These are phyloP conservation scores for Phaeodactylum tricornutum DNA, from an alignment of 108 stramenopile genomes.

Conservation along the genomic window DNA sequence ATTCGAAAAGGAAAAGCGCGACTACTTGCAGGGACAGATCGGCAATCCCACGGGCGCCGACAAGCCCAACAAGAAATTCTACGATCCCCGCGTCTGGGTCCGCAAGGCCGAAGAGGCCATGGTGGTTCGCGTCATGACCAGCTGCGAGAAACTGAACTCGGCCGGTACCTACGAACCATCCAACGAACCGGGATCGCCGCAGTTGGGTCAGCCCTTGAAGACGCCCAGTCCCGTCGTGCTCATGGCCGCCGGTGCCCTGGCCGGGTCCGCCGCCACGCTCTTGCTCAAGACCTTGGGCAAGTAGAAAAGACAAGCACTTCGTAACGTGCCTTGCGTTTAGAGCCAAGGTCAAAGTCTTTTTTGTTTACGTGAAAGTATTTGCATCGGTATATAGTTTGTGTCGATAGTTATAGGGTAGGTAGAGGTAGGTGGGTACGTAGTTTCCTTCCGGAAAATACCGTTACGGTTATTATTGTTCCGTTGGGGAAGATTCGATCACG, in stretches of 20 bases:
- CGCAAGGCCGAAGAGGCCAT: slow-evolving; percentile 95
- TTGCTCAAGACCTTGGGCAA: slow-evolving; percentile 21
- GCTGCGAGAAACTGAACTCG: slow-evolving; percentile 76
- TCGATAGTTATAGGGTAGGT: too few relatives aligned
- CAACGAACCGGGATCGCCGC: slow-evolving; percentile 27
- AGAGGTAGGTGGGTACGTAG: too few relatives aligned
- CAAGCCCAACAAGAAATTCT: slow-evolving; percentile 98
- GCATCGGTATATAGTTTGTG: too few relatives aligned
- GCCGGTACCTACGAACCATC: slow-evolving; percentile 48
- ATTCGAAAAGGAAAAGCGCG: slow-evolving; percentile 74
- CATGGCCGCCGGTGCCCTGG: slow-evolving; percentile 35
- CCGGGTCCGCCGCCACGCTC: slow-evolving; percentile 35
- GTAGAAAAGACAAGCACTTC: background rate
- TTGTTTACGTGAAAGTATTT: too few relatives aligned
- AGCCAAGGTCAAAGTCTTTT: too few relatives aligned
- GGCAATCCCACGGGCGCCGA: slow-evolving; percentile 93
- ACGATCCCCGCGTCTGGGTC: slow-evolving; percentile 94
- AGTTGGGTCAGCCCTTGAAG: slow-evolving; percentile 27
- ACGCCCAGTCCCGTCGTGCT: slow-evolving; percentile 24
- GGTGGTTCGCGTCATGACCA: slow-evolving; percentile 63
- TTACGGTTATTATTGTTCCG: too few relatives aligned
- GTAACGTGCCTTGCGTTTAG: background rate
- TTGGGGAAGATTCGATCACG: too few relatives aligned
- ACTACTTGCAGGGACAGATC: slow-evolving; percentile 91
- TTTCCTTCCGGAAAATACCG: too few relatives aligned